These are phyloP conservation scores for Monilinia laxa DNA, from an alignment of 2,329 filamentous ascomycete species.

Conservation along the genomic window DNA sequence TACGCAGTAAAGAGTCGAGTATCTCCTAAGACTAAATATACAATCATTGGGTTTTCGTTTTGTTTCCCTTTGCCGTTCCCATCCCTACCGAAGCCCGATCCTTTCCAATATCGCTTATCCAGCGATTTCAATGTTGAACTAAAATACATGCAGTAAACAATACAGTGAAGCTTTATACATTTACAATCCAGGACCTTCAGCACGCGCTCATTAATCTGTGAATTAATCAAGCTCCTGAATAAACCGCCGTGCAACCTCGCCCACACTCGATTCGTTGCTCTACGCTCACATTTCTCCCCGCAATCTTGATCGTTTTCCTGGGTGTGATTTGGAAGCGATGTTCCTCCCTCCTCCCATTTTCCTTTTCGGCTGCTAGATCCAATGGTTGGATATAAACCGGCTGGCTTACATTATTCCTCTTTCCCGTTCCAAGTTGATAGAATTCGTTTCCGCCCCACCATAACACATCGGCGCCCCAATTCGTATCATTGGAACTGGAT, in stretches of 20 bases:
- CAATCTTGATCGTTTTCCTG: conserved; percentile 65
- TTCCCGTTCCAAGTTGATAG: conserved; percentile 90
- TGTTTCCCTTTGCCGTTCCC: neutral
- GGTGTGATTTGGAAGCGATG: conserved; percentile 82
- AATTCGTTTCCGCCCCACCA: conserved; percentile 96
- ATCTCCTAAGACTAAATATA: conserved; percentile 2
- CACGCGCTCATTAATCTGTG: neutral
- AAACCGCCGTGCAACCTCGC: conserved; percentile 76
- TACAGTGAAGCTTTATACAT: neutral
- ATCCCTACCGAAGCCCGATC: conserved; percentile 2
- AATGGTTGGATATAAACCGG: conserved; percentile 79
- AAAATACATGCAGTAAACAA: conserved; percentile 12
- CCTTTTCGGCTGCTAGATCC: conserved; percentile 62
- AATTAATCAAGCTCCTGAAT: conserved; percentile 53
- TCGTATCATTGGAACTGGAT: conserved; percentile 63
- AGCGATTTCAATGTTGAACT: neutral
- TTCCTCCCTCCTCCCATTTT: conserved; percentile 62
- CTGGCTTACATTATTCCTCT: conserved; percentile 72
- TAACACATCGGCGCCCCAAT: conserved; percentile 84
- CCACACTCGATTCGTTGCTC: conserved; percentile 91
- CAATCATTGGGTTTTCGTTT: neutral
- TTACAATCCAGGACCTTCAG: neutral
- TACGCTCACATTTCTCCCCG: conserved; percentile 68
- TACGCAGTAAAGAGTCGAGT: neutral
- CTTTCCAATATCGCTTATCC: neutral